Base-by-base conservation (phyloP, 2,329 filamentous ascomycete genomes). In the Epichloe sylvatica region DNA sequence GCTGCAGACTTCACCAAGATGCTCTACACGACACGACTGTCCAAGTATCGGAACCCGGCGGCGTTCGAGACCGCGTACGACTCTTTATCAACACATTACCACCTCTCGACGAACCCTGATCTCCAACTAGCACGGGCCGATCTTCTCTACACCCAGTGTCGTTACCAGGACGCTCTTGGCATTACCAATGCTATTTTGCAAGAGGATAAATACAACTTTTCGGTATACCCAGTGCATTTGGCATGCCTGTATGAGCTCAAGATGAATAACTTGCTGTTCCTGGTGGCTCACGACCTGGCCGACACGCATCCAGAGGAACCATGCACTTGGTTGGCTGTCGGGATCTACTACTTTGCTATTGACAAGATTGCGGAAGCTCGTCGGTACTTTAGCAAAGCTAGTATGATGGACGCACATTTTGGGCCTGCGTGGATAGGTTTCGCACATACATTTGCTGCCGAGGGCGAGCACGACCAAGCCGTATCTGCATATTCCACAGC, bases 381-480 rank as follows among this genome's bases (percentile, higher is more conserved):
- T 11, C 81, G 91, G 38, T 98, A 92, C 71, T 98, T 98, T 66
- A 94, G 87, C 60, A 98, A 98, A 68, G 86, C 94, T 4, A 94
- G 87, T 56, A 85, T 97, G 73, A 91, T 98, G 83, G 90, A 98
- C 62, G 86, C 91, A 6, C 91, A 97, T 68, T 98, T 95, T 59
- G 91, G 91, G 0, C 87, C 92, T 1, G 92, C 92, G 3, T 98
- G 92, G 92, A 97, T 98, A 55, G 92, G 94, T 1, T 98, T 98
- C 62, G 92, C 92, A 1, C 94, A 98, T 65, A 98, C 92, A 0
- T 98, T 98, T 64, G 92, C 92, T 1, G 90, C 89, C 11, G 92
- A 98, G 65, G 92, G 92, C 47, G 92, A 98, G 66, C 90, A 97
- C 65, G 92, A 98, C 64, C 92, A 98, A 68, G 92, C 92, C 45